A percentile compares a stretch with the other conserved stretches of the same genome.
These are phyloP conservation scores for Trichoderma atroviride DNA, from an alignment of 2,329 filamentous ascomycete species.

Conservation along the genomic window DNA sequence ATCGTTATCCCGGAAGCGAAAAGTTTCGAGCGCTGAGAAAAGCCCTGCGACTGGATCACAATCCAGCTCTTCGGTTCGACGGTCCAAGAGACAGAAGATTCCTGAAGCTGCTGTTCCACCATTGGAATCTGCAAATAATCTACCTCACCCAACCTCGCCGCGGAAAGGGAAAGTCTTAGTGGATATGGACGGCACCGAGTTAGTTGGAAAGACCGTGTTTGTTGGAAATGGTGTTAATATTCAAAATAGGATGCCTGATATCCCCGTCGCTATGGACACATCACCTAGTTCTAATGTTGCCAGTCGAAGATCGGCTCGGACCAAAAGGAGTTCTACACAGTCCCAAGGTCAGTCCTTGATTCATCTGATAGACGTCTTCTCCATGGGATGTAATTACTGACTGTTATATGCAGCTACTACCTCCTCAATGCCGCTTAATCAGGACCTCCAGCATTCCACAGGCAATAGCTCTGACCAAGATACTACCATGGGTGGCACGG, in stretches of 20 bases:
- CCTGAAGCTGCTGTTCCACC: constrained; percentile 49
- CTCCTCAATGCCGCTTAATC: not conserved
- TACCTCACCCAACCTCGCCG: constrained; percentile 51
- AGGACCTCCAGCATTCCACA: not conserved
- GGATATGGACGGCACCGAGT: constrained; percentile 77
- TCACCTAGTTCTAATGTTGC: constrained; percentile 47
- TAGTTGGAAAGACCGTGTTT: constrained; percentile 34
- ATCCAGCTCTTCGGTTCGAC: constrained; percentile 52
- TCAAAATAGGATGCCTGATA: constrained; percentile 11
- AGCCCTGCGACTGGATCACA: constrained; percentile 43
- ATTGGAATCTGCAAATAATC: constrained; percentile 37
- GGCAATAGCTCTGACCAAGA: constrained; percentile 9
- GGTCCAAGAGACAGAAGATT: constrained; percentile 72
- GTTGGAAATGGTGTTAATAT: not conserved
- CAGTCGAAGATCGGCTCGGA: constrained; percentile 72
- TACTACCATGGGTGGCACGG: constrained; percentile 19
- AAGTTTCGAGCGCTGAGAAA: constrained; percentile 60
- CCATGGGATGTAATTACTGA: not conserved
- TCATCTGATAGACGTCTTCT: not conserved
- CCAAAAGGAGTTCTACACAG: constrained; percentile 63
- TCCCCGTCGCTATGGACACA: constrained; percentile 9
- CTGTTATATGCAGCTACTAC: not conserved
- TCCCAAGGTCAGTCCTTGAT: constrained; percentile 40
- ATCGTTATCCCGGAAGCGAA: constrained; percentile 72
- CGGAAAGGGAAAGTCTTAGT: constrained; percentile 66